phyloP scores from a whole-genome alignment of 169 alveolate species.

The Eimeria necatrix region DNA sequence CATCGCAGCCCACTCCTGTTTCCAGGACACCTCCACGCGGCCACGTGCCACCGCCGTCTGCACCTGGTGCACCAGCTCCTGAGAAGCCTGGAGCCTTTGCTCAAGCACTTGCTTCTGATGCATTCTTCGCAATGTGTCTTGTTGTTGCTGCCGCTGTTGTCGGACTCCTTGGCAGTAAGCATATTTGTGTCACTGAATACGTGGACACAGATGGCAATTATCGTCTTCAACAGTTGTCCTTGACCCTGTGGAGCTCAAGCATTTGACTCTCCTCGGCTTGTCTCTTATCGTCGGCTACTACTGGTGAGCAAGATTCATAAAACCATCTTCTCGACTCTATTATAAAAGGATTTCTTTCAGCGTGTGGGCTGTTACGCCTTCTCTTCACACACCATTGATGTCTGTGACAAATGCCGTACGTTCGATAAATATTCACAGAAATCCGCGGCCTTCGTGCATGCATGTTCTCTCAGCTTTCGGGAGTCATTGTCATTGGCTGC shows the following conservation, averaged over 20 bases:
- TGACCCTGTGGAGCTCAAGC: slow-evolving; percentile 80
- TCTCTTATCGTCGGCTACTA: slow-evolving; percentile 80
- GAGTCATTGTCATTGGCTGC: slow-evolving; percentile 93
- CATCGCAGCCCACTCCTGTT: slow-evolving; percentile 74
- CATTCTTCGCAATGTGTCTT: slow-evolving; percentile 79
- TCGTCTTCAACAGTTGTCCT: slow-evolving; percentile 32
- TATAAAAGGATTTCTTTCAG: not conserved
- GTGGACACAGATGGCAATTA: not conserved
- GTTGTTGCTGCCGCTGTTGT: slow-evolving; percentile 77
- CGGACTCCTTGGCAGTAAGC: slow-evolving; percentile 78
- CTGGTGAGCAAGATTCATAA: slow-evolving; percentile 35
- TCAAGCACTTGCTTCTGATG: slow-evolving; percentile 77
- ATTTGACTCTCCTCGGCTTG: slow-evolving; percentile 76
- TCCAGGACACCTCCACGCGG: slow-evolving; percentile 72
- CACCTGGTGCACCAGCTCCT: not conserved
- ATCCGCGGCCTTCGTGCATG: not conserved
- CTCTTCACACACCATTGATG: slow-evolving; percentile 95
- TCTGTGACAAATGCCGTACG: slow-evolving; percentile 93
- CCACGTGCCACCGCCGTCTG: slow-evolving; percentile 8
- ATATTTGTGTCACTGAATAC: not conserved
- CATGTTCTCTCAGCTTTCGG: slow-evolving; percentile 84
- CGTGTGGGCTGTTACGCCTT: slow-evolving; percentile 91
- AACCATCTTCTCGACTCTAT: not conserved
- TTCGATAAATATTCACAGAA: not conserved
- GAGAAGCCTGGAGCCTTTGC: slow-evolving; percentile 54